Evolutionary conservation across 1,284 basidiomycete genomes (phyloP), one percentile per base, ranked within the genome.

Genomic region (Puccinia horiana): DNA sequence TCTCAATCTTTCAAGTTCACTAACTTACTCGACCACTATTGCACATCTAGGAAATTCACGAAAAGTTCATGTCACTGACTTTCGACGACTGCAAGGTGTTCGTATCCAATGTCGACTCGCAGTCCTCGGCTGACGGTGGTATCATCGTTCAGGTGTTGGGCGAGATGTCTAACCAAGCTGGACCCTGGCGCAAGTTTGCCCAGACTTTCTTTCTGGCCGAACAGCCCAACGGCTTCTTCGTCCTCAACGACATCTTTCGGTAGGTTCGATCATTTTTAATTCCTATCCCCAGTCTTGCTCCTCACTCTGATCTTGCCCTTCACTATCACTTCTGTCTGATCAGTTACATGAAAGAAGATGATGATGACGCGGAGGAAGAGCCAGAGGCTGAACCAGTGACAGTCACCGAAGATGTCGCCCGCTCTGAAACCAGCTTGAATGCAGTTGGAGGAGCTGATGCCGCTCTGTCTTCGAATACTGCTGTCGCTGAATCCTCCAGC

Each of bases 161-260:
- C 85, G 96, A 99, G 89, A 95, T 99, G 92, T 95, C 93, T 83
- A 97, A 97, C 88, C 91, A 91, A 83, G 92, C 93, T 83, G 88
- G 87, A 35, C 90, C 93, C 3, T 99, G 97, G 97, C 92, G 93
- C 86, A 98, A 98, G 89, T 99, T 99, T 86, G 95, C 95, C 32
- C 97, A 99, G 89, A 98, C 96, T 20, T 99, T 99, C 90, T 99
- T 99, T 93, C 92, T 99, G 81, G 97, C 97, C 70, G 94, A 98
- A 88, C 97, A 99, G 89, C 94, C 95, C 58, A 97, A 96, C 86
- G 97, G 97, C 70, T 99, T 98, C 90, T 99, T 95, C 88, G 97
- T 99, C 83, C 92, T 99, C 88, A 99, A 99, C 89, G 97, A 99
- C 89, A 98, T 99, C 89, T 99, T 99, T 92, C 93, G 96, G 84